These are phyloP conservation scores for Scytalidium lignicola DNA, from an alignment of 2,329 filamentous ascomycete species.

Conservation along the genomic window DNA sequence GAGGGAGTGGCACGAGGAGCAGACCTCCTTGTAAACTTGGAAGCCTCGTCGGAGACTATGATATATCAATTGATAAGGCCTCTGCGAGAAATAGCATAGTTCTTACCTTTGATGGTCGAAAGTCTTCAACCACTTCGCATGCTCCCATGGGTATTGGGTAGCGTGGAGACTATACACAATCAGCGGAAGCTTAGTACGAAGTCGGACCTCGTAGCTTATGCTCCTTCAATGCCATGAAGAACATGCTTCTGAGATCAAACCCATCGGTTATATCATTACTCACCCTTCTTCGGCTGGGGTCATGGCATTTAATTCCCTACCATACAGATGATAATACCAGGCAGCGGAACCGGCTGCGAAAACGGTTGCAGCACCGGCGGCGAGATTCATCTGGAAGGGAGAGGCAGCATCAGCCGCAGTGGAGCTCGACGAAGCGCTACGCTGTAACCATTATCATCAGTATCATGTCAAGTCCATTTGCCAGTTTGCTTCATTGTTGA, in stretches of 20 bases:
- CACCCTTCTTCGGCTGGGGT: constrained; percentile 97
- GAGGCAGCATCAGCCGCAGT: constrained; percentile 65
- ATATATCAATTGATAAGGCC: constrained; percentile 19
- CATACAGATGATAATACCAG: constrained; percentile 98
- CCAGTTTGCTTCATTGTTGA: not conserved
- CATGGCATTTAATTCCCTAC: constrained; percentile 79
- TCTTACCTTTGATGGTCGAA: constrained; percentile 96
- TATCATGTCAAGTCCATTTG: constrained; percentile 11
- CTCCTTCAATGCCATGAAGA: not conserved
- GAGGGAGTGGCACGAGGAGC: constrained; percentile 95
- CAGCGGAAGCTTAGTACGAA: constrained; percentile 17
- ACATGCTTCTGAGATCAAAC: not conserved
- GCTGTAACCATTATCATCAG: constrained; percentile 44
- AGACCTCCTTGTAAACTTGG: constrained; percentile 98
- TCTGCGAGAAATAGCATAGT: constrained; percentile 8
- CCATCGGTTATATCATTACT: constrained; percentile 35
- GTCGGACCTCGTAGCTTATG: not conserved
- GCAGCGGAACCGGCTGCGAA: constrained; percentile 84
- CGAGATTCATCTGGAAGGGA: constrained; percentile 77
- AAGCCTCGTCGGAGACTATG: constrained; percentile 92
- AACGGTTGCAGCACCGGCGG: constrained; percentile 80
- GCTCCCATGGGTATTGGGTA: constrained; percentile 92
- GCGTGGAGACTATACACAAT: constrained; percentile 69
- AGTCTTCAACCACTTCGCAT: constrained; percentile 86
- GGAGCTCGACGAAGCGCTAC: constrained; percentile 64